These are phyloP conservation scores for Alternaria sp. DNA, from an alignment of 2,329 filamentous ascomycete genomes.

Conservation along the genomic window DNA sequence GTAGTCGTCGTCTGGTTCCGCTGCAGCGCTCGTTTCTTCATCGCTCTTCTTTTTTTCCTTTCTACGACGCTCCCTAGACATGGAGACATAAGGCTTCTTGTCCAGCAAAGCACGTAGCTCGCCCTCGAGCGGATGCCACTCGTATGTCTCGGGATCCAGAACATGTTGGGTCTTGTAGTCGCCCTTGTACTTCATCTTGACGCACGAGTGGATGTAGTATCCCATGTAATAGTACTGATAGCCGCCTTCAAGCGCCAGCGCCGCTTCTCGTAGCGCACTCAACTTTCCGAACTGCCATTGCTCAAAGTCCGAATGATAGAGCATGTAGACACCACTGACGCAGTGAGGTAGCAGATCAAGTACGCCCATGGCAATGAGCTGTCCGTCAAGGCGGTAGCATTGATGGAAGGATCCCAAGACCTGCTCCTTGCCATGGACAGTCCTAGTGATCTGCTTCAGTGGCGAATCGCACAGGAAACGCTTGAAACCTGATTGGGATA, in stretches of 20 bases:
- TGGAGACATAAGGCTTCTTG: slow-evolving; percentile 63
- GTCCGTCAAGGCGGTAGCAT: slow-evolving; percentile 79
- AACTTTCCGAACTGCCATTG: slow-evolving; percentile 76
- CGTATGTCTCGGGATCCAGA: slow-evolving; percentile 71
- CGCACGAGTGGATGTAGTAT: slow-evolving; percentile 81
- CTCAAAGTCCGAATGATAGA: slow-evolving; percentile 80
- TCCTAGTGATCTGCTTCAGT: slow-evolving; percentile 59
- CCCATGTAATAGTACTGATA: slow-evolving; percentile 85
- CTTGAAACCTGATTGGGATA: slow-evolving; percentile 69
- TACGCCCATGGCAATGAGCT: slow-evolving; percentile 77
- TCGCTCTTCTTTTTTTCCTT: slow-evolving; percentile 19
- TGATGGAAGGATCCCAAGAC: slow-evolving; percentile 80
- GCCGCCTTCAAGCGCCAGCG: slow-evolving; percentile 71
- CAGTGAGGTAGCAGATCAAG: slow-evolving; percentile 78
- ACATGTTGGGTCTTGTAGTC: slow-evolving; percentile 79
- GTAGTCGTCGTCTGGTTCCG: slow-evolving; percentile 25
- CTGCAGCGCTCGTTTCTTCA: slow-evolving; percentile 3
- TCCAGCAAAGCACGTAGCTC: slow-evolving; percentile 63
- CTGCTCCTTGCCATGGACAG: slow-evolving; percentile 60
- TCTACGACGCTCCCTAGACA: slow-evolving; percentile 47
- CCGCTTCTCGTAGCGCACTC: slow-evolving; percentile 76
- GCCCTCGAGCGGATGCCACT: slow-evolving; percentile 68
- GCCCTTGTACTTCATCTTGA: slow-evolving; percentile 86
- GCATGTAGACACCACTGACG: slow-evolving; percentile 83
- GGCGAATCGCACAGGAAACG: slow-evolving; percentile 79